Evolutionary conservation across 495 filamentous ascomycete species (phyloP).

Genomic region (Recurvomyces mirabilis): DNA sequence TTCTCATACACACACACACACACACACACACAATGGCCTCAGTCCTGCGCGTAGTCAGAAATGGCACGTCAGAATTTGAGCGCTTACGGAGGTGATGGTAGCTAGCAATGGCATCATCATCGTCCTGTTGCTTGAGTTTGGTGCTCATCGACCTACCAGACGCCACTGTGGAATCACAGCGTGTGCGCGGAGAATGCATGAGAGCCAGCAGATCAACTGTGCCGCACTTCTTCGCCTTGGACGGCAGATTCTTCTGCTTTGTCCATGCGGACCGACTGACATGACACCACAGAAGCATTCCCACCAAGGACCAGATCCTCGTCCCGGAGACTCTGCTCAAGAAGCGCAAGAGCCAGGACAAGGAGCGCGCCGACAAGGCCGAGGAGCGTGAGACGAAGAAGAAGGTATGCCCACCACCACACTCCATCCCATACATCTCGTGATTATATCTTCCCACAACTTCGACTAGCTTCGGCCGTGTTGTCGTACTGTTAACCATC

Average conservation of each 20-base stretch:
- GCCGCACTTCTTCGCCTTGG: slow-evolving; percentile 86
- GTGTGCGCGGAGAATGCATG: slow-evolving; percentile 75
- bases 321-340: slow-evolving; percentile 97
- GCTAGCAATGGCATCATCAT: slow-evolving; percentile 5
- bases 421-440: slow-evolving; percentile 17
- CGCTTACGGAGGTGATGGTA: neutral
- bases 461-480: slow-evolving; percentile 92
- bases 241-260: slow-evolving; percentile 27
- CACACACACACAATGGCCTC: slow-evolving; percentile 37
- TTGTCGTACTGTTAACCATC: slow-evolving; percentile 96
- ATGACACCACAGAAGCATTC: slow-evolving; percentile 58
- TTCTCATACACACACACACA: no score
- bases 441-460: slow-evolving; percentile 70
- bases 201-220: slow-evolving; percentile 40
- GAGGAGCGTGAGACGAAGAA: slow-evolving; percentile 75
- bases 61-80: slow-evolving; percentile 47
- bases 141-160: no score
- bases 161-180: slow-evolving; percentile 67
- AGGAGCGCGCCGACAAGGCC: slow-evolving; percentile 77
- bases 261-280: slow-evolving; percentile 64
- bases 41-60: slow-evolving; percentile 31
- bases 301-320: slow-evolving; percentile 82
- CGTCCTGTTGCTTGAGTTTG: slow-evolving; percentile 71
- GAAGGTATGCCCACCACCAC: slow-evolving; percentile 47
- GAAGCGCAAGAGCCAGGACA: slow-evolving; percentile 99